Percentiles rank a stretch among this genome's conserved stretches.
Conservation (phyloP, 2,329 filamentous ascomycete genomes). For the Cryphonectria nitschkei region DNA sequence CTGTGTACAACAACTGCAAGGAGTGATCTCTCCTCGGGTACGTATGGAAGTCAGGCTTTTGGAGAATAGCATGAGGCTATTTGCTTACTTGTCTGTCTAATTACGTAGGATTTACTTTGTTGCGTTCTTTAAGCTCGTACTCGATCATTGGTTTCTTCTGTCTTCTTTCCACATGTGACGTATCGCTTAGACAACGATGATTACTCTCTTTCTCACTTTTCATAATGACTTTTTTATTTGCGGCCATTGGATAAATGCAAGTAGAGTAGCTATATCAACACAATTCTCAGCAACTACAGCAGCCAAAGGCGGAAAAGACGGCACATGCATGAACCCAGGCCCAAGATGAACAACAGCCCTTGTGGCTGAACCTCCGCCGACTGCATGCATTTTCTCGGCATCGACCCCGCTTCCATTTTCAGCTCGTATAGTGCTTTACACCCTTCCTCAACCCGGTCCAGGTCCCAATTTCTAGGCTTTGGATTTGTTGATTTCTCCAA, state of each 20-base stretch:
- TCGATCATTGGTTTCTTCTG: too few species aligned
- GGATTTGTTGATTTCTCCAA: background rate
- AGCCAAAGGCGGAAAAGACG: background rate
- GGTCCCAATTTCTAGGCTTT: background rate
- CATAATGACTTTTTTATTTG: too few species aligned
- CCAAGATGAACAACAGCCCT: background rate
- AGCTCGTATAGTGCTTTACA: background rate
- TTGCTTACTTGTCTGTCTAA: background rate
- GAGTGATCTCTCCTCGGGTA: background rate
- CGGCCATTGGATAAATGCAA: too few species aligned
- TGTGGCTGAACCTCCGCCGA: background rate
- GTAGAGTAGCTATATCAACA: too few species aligned
- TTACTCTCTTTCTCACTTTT: too few species aligned
- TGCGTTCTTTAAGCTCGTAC: background rate
- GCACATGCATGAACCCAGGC: background rate
- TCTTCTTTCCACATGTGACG: too few species aligned
- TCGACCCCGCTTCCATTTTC: background rate
- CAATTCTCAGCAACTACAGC: background rate
- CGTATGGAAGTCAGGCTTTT: background rate
- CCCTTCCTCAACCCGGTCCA: background rate
- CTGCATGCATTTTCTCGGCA: background rate
- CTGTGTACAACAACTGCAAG: background rate
- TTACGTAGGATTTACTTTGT: background rate
- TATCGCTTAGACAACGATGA: too few species aligned
- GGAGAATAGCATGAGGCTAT: background rate